Percentiles rank a stretch among this genome's conserved stretches.
Conservation (phyloP, 805 yeast genomes). For the Priceomyces fermenticarens region DNA sequence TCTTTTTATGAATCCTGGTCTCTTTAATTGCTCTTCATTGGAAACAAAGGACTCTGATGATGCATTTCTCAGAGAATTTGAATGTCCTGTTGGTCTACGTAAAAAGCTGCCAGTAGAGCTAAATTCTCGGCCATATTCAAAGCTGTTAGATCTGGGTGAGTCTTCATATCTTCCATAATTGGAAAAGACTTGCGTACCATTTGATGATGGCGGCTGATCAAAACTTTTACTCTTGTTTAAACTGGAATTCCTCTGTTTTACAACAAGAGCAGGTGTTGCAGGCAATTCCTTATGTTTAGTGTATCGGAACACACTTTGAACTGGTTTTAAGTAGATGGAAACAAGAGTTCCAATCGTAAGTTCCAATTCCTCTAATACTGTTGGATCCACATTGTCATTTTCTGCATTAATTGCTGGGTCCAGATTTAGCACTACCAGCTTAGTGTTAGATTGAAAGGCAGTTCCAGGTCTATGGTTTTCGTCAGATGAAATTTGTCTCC, state of each 20-base stretch:
- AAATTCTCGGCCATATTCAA: neutral
- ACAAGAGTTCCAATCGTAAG: slow-evolving; percentile 79
- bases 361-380: slow-evolving; percentile 75
- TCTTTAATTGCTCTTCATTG: neutral
- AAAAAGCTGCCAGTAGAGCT: neutral
- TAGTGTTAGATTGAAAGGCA: slow-evolving; percentile 37
- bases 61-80: neutral
- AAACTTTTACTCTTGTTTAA: too few species aligned
- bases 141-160: neutral
- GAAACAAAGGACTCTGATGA: neutral
- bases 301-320: slow-evolving; percentile 71
- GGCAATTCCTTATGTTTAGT: slow-evolving; percentile 52
- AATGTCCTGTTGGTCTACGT: neutral
- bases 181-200: neutral
- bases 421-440: slow-evolving; percentile 53
- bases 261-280: slow-evolving; percentile 42
- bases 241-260: slow-evolving; percentile 7
- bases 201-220: slow-evolving; percentile 1
- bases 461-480: slow-evolving; percentile 36
- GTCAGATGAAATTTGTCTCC: slow-evolving; percentile 64
- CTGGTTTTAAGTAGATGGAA: slow-evolving; percentile 80
- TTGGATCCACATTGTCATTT: slow-evolving; percentile 66
- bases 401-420: slow-evolving; percentile 65
- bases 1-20: slow-evolving; percentile 22
- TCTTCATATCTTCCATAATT: neutral